Base-by-base conservation (phyloP, 768 basidiomycete genomes). In the Russula sp. region DNA sequence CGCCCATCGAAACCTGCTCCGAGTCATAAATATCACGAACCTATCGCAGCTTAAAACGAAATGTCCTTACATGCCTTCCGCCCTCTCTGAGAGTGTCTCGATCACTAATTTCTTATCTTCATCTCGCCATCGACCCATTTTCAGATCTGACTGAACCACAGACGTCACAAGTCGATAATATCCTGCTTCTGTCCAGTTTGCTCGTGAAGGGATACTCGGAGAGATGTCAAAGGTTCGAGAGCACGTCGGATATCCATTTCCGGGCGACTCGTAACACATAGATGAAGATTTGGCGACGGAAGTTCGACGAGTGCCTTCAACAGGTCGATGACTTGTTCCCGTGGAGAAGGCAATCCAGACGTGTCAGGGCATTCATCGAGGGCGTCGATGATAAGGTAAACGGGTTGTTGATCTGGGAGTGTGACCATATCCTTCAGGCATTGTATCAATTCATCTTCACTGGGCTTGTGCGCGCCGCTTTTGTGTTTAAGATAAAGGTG, bases 101-200 rank as follows among this genome's bases (percentile, higher is more conserved):
- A 57, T 57, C 1, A 57, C 56, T 7, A 32, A 8, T 3, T 7
- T n/a, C 10, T 46, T 57, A 44, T 57, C 56, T n/a, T 44, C 28
- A 10, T 30, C 28, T 7, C 42, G 18, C 56, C 56, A 57, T 57
- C 28, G 30, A 3, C 28, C 20, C 56, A 57, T 57, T 5, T n/a
- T 57, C 7, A 13, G 2, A 16, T 57, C 56, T 2, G 42, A 57
- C 18, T 22, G 20, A 13, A 57, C 28, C 0, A 57, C 28, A 26
- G 42, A 57, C 0, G 22, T 30, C 2, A 57, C 20, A 57, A 57
- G 0, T 44, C 28, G 20, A 57, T 32, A 8, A 57, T 57, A 16
- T 57, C 42, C 20, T 22, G 6, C 28, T 46, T 57, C 22, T 57
- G 56, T 46, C 56, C 56, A 32, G 10, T 46, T 57, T 57, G 56